Evolutionary conservation across 192 early-diverging fungal species (phyloP).

Genomic region (Mortierella hygrophila): DNA sequence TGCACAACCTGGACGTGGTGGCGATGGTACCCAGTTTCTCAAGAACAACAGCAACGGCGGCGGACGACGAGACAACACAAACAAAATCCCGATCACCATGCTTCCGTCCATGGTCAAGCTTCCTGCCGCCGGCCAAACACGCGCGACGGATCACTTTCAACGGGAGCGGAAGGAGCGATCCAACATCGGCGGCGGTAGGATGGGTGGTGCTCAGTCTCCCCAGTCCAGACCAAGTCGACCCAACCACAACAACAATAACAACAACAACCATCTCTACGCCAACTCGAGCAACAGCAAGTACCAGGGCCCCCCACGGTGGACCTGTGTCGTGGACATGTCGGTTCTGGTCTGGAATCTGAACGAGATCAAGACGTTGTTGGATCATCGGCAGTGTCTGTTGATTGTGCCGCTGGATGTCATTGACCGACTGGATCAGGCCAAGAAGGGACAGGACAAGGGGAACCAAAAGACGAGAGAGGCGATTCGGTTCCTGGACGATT

Average conservation of each 20-base stretch:
- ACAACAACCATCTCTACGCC: background rate
- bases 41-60: background rate
- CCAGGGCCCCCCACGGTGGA: constrained; percentile 21
- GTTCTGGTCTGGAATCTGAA: constrained; percentile 61
- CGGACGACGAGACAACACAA: background rate
- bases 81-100: constrained; percentile 21
- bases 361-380: constrained; percentile 62
- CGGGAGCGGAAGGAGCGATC: constrained; percentile 4
- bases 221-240: background rate
- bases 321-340: constrained; percentile 63
- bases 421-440: constrained; percentile 65
- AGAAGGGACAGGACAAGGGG: constrained; percentile 64
- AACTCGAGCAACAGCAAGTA: constrained; percentile 7
- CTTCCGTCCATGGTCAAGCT: constrained; percentile 31
- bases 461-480: constrained; percentile 67
- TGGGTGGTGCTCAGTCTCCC: background rate
- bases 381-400: constrained; percentile 56
- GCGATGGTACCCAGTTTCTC: background rate
- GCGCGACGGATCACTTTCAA: constrained; percentile 41
- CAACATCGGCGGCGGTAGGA: background rate
- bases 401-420: constrained; percentile 70
- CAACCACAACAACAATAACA: background rate
- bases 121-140: constrained; percentile 31
- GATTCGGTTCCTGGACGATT: constrained; percentile 63
- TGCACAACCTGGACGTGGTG: background rate